Evolutionary conservation across 768 basidiomycete species (phyloP).

Genomic region (Lentinula raphanica): DNA sequence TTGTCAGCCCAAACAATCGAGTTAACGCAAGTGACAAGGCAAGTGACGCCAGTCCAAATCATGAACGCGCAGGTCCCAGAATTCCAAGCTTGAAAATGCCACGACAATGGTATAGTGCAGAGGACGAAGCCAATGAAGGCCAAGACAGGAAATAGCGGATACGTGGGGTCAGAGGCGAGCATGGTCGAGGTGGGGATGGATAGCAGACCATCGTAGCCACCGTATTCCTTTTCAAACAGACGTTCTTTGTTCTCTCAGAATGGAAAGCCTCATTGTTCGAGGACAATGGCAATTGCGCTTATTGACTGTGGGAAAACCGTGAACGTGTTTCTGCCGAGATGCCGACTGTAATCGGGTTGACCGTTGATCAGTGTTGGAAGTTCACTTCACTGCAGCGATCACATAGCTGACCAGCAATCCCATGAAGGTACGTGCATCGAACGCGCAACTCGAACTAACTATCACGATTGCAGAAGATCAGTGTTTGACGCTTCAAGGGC

Average conservation of each 20-base stretch:
- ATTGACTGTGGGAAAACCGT: not conserved
- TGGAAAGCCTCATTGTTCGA: not conserved
- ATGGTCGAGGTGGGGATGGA: not conserved
- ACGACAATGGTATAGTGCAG: conserved; percentile 43
- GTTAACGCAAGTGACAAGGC: conserved; percentile 26
- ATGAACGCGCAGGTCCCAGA: conserved; percentile 28
- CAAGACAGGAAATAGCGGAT: conserved; percentile 31
- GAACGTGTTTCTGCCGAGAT: no score
- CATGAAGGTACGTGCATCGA: no score
- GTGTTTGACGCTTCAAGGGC: no score
- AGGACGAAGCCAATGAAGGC: conserved; percentile 43
- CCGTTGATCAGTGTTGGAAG: no score
- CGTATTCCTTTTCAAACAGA: not conserved
- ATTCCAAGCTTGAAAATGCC: conserved; percentile 43
- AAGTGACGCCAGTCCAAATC: conserved; percentile 23
- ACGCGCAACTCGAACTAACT: no score
- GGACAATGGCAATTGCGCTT: not conserved
- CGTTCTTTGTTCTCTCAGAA: not conserved
- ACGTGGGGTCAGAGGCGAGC: conserved; percentile 18
- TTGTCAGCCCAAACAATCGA: conserved; percentile 33
- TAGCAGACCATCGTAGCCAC: not conserved
- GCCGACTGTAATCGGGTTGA: no score
- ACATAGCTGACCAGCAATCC: no score
- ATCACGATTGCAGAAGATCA: no score
- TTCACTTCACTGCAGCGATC: no score